Conservation (phyloP, 225 moss, liverwort and hornwort species). For the Anthoceros angustus region DNA sequence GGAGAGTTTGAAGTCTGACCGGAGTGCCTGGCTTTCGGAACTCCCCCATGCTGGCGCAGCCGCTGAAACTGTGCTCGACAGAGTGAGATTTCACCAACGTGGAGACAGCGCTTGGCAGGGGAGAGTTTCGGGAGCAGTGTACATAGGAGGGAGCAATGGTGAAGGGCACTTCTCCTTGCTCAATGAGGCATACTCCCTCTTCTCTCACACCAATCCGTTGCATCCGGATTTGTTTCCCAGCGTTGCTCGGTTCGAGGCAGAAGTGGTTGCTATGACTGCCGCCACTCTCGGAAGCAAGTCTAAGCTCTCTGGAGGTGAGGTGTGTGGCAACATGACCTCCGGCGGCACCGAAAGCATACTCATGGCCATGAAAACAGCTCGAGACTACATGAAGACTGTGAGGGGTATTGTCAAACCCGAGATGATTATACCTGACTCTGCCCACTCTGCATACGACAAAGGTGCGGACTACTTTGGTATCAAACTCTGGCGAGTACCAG, state of each 20-base stretch:
- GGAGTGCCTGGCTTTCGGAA: conserved; percentile 64
- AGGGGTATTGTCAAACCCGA: conserved; percentile 65
- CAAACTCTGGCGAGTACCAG: conserved; percentile 65
- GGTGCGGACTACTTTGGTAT: conserved; percentile 94
- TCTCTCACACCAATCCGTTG: conserved; percentile 95
- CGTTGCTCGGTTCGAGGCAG: conserved; percentile 82
- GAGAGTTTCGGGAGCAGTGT: conserved; percentile 99
- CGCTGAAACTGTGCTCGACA: conserved; percentile 40
- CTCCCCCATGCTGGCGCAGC: conserved; percentile 69
- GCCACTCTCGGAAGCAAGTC: conserved; percentile 80
- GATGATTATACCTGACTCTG: conserved; percentile 85
- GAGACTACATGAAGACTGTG: conserved; percentile 76
- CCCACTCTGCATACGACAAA: conserved; percentile 97
- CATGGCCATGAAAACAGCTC: conserved; percentile 89
- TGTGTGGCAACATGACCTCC: conserved; percentile 99
- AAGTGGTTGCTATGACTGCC: conserved; percentile 98
- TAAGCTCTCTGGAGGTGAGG: conserved; percentile 61
- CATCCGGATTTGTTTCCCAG: conserved; percentile 97
- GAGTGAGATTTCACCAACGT: conserved; percentile 60
- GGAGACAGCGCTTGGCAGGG: conserved; percentile 88
- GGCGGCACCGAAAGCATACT: conserved; percentile 98
- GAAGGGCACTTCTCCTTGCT: conserved; percentile 90
- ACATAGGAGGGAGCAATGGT: conserved; percentile 74
- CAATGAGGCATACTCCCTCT: conserved; percentile 93
- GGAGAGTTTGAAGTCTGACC: conserved; percentile 49